phyloP scores from a whole-genome alignment of 768 basidiomycete species.

The Mycena polygramma region DNA sequence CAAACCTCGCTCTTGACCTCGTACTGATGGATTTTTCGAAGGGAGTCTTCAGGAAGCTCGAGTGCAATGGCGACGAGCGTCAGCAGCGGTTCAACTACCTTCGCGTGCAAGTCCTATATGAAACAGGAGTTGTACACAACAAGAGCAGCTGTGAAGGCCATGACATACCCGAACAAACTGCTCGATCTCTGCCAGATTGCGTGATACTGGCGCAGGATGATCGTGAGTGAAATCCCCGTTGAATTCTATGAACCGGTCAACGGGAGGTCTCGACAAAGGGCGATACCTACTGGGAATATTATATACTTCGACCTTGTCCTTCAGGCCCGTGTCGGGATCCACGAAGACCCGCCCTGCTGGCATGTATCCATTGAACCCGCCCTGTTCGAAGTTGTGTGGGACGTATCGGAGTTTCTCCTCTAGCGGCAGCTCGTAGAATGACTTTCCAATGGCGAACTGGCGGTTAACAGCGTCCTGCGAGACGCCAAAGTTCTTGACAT shows the following conservation, averaged over 20 bases:
- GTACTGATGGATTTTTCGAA: slow-evolving; percentile 61
- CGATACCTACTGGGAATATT: slow-evolving; percentile 59
- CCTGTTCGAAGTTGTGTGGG: slow-evolving; percentile 52
- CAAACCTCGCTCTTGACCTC: slow-evolving; percentile 58
- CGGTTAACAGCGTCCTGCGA: slow-evolving; percentile 61
- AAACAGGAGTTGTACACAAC: neutral
- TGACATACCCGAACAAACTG: slow-evolving; percentile 53
- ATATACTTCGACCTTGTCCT: slow-evolving; percentile 61
- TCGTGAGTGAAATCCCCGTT: slow-evolving; percentile 58
- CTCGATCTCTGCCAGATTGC: slow-evolving; percentile 58
- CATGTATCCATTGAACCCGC: slow-evolving; percentile 63
- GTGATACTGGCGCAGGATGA: slow-evolving; percentile 54
- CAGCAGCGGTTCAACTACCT: slow-evolving; percentile 62
- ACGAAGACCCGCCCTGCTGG: slow-evolving; percentile 55
- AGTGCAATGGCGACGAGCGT: slow-evolving; percentile 63
- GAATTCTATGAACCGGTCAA: slow-evolving; percentile 49
- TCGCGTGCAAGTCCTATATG: slow-evolving; percentile 53
- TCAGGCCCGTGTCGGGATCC: slow-evolving; percentile 51
- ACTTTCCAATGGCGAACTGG: slow-evolving; percentile 61
- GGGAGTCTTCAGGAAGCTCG: slow-evolving; percentile 64
- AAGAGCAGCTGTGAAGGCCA: neutral
- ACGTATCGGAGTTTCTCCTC: slow-evolving; percentile 63
- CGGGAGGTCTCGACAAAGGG: neutral
- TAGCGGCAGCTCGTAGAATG: slow-evolving; percentile 63
- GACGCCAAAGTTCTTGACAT: slow-evolving; percentile 65